Conservation (phyloP, 179 eudicot species). For the Beta macrorhiza region DNA sequence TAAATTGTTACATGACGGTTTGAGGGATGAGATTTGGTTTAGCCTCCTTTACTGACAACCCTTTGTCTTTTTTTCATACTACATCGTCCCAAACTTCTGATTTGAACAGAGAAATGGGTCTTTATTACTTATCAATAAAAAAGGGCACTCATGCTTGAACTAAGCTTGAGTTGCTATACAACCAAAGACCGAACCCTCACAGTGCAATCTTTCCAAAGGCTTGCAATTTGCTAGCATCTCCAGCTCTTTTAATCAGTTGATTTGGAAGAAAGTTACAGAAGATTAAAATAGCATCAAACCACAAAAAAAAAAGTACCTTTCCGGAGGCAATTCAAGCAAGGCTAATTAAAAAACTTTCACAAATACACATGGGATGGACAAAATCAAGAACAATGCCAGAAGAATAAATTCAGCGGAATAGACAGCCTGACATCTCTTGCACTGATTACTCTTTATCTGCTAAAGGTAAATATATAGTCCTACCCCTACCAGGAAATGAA, state of each 20-base stretch:
- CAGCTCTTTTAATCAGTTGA: neutral
- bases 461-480: neutral
- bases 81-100: neutral
- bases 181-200: neutral
- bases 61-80: neutral
- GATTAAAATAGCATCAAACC: neutral
- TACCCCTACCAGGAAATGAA: neutral
- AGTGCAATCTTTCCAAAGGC: neutral
- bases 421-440: neutral
- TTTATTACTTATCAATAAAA: neutral
- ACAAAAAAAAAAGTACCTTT: neutral
- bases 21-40: neutral
- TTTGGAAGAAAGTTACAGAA: neutral
- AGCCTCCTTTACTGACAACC: neutral
- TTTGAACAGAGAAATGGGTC: neutral
- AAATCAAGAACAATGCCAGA: neutral
- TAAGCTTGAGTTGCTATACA: neutral
- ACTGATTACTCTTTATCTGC: neutral
- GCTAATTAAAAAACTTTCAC: neutral
- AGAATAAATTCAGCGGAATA: neutral
- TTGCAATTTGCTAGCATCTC: neutral
- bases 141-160: neutral
- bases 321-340: neutral
- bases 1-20: neutral
- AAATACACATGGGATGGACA: neutral